Evolutionary conservation across 192 early-diverging fungal genomes (phyloP), one percentile per base, ranked within the genome.

Genomic region (Backusella australiensis): DNA sequence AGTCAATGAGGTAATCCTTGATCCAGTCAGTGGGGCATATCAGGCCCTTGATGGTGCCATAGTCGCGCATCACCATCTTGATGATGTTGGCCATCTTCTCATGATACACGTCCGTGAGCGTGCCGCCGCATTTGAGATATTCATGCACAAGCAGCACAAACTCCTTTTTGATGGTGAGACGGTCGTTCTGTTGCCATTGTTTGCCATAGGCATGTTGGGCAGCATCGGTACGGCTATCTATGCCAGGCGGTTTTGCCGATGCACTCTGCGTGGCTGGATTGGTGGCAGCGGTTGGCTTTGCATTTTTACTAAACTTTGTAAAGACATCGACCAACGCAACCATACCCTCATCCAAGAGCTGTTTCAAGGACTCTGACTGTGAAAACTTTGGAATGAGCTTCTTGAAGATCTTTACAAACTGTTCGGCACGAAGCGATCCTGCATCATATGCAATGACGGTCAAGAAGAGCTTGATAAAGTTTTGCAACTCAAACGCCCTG

Each of bases 391-490:
- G 79, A 23, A 88, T 44, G 7, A 87, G 35, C 14, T 82, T 53
- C 59, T 75, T 77, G 14, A 88, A 67, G 19, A 87, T 82, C 4
- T 83, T 80, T 6, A 87, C 84, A 77, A 90, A 88, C 70, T 90
- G 89, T 52, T 90, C 89, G 0, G 89, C 87, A 44, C 89, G 79
- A 1, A 86, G 23, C 2, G 89, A 87, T 52, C 85, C 83, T 3
- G 87, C 79, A 74, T 90, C 89, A 68, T 86, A 88, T 0, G 87
- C 89, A 69, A 90, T 88, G 41, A 90, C 83, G 0, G 89, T 85
- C 7, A 90, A 72, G 21, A 88, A 90, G n/a, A 90, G 74, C 67
- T 87, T 87, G 71, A 90, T 81, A 11, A 86, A 87, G 38, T 86
- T 86, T 0, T 81, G 77, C 1, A 90, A 71, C 3, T 82, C 49